Conservation (phyloP, 1,284 basidiomycete genomes). For the Sanguinoderma infundibulare region DNA sequence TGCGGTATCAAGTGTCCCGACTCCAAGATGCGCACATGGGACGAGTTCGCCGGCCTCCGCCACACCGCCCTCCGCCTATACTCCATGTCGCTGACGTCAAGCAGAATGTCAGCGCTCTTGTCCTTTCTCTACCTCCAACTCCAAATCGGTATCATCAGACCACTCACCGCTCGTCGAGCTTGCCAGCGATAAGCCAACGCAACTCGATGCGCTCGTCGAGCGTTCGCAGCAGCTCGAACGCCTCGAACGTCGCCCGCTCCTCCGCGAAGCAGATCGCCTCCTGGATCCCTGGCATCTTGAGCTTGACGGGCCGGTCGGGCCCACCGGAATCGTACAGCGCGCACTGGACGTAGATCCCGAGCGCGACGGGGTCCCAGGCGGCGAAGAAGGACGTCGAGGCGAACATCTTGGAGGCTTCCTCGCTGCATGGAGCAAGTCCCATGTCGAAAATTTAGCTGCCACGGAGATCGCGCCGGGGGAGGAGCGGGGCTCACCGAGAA, state of each 20-base stretch:
- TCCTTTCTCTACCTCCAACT: no score
- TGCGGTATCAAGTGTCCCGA: slow-evolving; percentile 58
- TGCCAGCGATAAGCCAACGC: slow-evolving; percentile 58
- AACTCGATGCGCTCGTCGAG: slow-evolving; percentile 55
- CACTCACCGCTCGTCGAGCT: slow-evolving; percentile 6
- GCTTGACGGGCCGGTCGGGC: slow-evolving; percentile 42
- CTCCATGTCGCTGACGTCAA: slow-evolving; percentile 38
- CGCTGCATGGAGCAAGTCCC: slow-evolving; percentile 41
- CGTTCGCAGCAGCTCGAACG: slow-evolving; percentile 45
- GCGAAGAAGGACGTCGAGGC: slow-evolving; percentile 69
- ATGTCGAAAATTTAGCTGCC: no score
- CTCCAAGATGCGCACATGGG: slow-evolving; percentile 56
- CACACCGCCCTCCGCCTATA: slow-evolving; percentile 54
- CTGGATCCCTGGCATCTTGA: slow-evolving; percentile 67
- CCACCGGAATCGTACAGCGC: slow-evolving; percentile 59
- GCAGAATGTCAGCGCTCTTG: slow-evolving; percentile 3
- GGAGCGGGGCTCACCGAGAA: slow-evolving; percentile 46
- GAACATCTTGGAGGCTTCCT: slow-evolving; percentile 63
- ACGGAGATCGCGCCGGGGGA: not conserved
- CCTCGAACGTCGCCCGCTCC: slow-evolving; percentile 43
- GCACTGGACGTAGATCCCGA: slow-evolving; percentile 71
- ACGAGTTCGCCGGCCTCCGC: slow-evolving; percentile 61
- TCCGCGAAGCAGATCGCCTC: slow-evolving; percentile 64
- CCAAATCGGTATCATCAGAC: no score
- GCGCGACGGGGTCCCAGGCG: slow-evolving; percentile 72